A percentile compares a stretch with the other conserved stretches of the same genome.
These are phyloP conservation scores for Halenospora varia DNA, from an alignment of 495 filamentous ascomycete species.

Conservation along the genomic window DNA sequence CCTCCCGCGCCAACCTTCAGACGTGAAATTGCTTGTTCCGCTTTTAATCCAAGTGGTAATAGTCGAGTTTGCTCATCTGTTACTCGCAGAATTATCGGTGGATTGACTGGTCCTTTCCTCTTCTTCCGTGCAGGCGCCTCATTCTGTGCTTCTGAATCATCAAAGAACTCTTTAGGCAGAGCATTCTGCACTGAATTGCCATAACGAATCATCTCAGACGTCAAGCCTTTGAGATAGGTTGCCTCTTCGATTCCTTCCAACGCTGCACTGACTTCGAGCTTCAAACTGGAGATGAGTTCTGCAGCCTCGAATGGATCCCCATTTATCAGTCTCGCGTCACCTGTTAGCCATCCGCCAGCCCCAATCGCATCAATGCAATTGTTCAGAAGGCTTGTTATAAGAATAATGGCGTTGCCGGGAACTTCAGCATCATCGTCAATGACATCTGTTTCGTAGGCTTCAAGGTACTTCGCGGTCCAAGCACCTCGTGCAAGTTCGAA, in stretches of 20 bases:
- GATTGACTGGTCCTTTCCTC: slow-evolving; percentile 20
- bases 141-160: slow-evolving; percentile 4
- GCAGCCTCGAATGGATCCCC: slow-evolving; percentile 42
- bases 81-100: slow-evolving; percentile 14
- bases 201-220: slow-evolving; percentile 68
- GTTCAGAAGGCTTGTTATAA: slow-evolving; percentile 64
- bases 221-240: slow-evolving; percentile 59
- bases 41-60: slow-evolving; percentile 71
- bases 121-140: slow-evolving; percentile 19
- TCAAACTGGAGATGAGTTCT: slow-evolving; percentile 64
- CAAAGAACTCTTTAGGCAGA: neutral
- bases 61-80: slow-evolving; percentile 23
- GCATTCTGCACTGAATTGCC: slow-evolving; percentile 41
- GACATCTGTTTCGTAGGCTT: slow-evolving; percentile 25
- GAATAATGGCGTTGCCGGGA: slow-evolving; percentile 49
- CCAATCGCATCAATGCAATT: slow-evolving; percentile 83
- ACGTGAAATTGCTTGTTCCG: slow-evolving; percentile 45
- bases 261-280: slow-evolving; percentile 69
- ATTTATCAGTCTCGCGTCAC: slow-evolving; percentile 45
- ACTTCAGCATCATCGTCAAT: slow-evolving; percentile 51
- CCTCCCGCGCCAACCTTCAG: slow-evolving; percentile 58
- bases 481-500: slow-evolving; percentile 59
- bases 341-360: slow-evolving; percentile 73
- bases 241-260: slow-evolving; percentile 75
- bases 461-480: slow-evolving; percentile 66